Evolutionary conservation across 306 rosid genomes (phyloP).

Genomic region (Arachis stenosperma): DNA sequence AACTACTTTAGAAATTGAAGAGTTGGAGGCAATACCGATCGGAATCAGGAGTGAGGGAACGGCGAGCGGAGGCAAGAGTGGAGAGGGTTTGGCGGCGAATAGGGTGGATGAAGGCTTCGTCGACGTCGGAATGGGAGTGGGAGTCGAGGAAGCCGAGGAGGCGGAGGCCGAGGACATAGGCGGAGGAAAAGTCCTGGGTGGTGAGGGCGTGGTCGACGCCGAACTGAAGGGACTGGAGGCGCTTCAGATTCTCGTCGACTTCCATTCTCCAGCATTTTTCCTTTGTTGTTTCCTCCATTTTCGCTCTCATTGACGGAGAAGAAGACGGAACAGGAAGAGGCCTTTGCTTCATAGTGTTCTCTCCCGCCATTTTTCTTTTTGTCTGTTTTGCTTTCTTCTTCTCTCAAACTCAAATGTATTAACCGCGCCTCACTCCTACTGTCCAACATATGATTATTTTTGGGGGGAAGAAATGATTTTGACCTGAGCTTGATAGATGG

Average conservation of each 20-base stretch:
- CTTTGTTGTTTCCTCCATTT: constrained; percentile 35
- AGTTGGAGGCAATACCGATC: constrained; percentile 58
- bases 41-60: constrained; percentile 55
- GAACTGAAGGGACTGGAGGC: constrained; percentile 84
- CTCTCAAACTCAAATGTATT: not conserved
- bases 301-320: not conserved
- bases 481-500: too few relatives aligned
- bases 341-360: constrained; percentile 2
- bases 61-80: constrained; percentile 57
- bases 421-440: not conserved
- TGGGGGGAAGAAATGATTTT: too few relatives aligned
- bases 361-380: constrained; percentile 3
- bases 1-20: not conserved
- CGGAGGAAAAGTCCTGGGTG: constrained; percentile 58
- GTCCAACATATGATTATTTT: too few relatives aligned
- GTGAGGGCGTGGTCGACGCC: constrained; percentile 68
- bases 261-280: constrained; percentile 63
- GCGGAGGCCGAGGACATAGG: constrained; percentile 71
- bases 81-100: constrained; percentile 64
- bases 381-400: not conserved
- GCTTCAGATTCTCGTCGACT: constrained; percentile 59
- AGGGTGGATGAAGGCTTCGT: constrained; percentile 65
- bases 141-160: constrained; percentile 88
- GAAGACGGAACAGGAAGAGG: constrained; percentile 10
- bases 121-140: constrained; percentile 51